Base-by-base conservation (phyloP, 1,284 basidiomycete genomes). In the Sparassis latifolia region DNA sequence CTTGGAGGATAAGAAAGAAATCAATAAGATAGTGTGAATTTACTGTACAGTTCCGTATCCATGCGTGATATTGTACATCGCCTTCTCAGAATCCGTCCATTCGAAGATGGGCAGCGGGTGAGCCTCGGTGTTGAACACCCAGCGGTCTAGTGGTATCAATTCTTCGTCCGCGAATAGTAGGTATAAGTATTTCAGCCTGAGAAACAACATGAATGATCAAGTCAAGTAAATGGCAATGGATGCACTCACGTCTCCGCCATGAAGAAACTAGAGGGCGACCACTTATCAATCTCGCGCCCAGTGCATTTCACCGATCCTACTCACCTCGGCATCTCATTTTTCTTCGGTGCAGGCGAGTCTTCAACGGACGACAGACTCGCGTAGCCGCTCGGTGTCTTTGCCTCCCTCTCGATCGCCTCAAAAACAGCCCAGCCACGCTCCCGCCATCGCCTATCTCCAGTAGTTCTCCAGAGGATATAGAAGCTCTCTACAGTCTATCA, bases 71-170 rank as follows among this genome's bases (percentile, higher is more conserved):
- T 54, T 53, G 40, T 62, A 62, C 27, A 48, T 47, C 46, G 55
- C 48, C 52, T 57, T 63, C 57, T 69, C 68, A 64, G 61, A 63
- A 6, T 59, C 55, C 3, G 74, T 77, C 86, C 83, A 89, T 48
- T 76, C 63, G 59, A 89, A 88, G n/a, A 87, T 71, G 3, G 87
- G 88, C 5, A 91, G 68, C 1, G 86, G 82, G 60, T 92, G 89
- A 3, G 87, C 88, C 66, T 92, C 92, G 3, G 91, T 94, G 63
- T 92, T 93, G 64, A 93, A 86, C 33, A 92, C 86, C 80, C 86
- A 92, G 55, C 78, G 67, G 55, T 86, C 80, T 42, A 91, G 66
- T 7, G 86, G 81, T 46, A 89, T 55, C 2, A 75, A 64, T 45
- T 82, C 80, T 37, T 78, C 73, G 43, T 82, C 76, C 39, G 65